These are phyloP conservation scores for Mycocentrospora acerina DNA, from an alignment of 2,329 filamentous ascomycete genomes.

Conservation along the genomic window DNA sequence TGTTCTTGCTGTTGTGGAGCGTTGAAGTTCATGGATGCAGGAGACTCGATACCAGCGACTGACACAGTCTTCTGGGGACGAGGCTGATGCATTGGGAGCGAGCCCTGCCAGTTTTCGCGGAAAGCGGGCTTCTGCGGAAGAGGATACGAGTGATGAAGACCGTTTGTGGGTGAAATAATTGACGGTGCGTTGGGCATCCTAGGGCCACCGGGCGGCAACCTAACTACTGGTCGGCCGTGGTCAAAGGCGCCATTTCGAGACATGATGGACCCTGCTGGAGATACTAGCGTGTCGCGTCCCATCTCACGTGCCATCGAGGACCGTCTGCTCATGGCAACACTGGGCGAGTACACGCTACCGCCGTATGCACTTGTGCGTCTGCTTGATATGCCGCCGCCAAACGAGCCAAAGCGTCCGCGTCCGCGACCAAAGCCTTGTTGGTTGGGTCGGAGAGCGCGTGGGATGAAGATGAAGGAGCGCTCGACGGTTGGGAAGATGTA, in stretches of 20 bases:
- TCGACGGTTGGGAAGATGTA: slow-evolving; percentile 91
- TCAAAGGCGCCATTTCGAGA: slow-evolving; percentile 66
- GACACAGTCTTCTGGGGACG: slow-evolving; percentile 93
- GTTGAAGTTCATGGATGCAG: slow-evolving; percentile 62
- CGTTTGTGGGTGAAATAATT: slow-evolving; percentile 34
- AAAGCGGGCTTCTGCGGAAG: slow-evolving; percentile 58
- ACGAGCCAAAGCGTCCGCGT: slow-evolving; percentile 70
- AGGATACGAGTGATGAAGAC: slow-evolving; percentile 49
- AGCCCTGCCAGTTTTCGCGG: slow-evolving; percentile 61
- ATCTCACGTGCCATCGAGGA: slow-evolving; percentile 74
- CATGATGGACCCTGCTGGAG: slow-evolving; percentile 76
- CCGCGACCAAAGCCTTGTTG: slow-evolving; percentile 72
- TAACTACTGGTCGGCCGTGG: slow-evolving; percentile 70
- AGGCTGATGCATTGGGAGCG: slow-evolving; percentile 85
- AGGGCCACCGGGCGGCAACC: slow-evolving; percentile 68
- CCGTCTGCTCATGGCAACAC: slow-evolving; percentile 81
- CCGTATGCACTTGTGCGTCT: slow-evolving; percentile 79
- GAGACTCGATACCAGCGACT: slow-evolving; percentile 87
- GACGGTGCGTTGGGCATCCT: slow-evolving; percentile 36
- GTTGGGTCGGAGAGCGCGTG: slow-evolving; percentile 87
- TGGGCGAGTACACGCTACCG: slow-evolving; percentile 82
- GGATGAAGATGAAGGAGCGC: slow-evolving; percentile 97
- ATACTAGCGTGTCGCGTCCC: slow-evolving; percentile 72
- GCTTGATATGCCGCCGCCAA: slow-evolving; percentile 64
- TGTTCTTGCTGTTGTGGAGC: slow-evolving; percentile 68